phyloP scores from a whole-genome alignment of 2,329 filamentous ascomycete species.

The Nothopassalora personata region DNA sequence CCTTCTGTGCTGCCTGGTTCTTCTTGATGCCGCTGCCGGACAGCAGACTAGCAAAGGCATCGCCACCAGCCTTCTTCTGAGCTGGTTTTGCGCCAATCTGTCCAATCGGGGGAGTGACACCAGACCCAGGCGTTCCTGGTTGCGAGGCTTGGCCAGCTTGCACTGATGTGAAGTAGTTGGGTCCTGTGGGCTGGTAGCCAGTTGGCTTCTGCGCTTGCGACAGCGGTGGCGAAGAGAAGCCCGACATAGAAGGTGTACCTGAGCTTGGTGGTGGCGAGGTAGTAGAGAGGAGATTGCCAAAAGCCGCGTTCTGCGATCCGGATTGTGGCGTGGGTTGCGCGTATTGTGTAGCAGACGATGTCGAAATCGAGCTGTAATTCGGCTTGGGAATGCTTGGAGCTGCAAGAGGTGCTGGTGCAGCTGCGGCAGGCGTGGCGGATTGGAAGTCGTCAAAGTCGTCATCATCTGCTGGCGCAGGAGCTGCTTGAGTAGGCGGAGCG shows the following conservation, averaged over 20 bases:
- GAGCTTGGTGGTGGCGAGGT: constrained; percentile 63
- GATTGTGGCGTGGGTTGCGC: constrained; percentile 79
- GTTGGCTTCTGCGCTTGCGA: constrained; percentile 50
- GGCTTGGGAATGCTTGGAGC: constrained; percentile 32
- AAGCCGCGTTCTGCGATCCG: constrained; percentile 71
- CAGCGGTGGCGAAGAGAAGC: constrained; percentile 35
- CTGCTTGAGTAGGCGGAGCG: constrained; percentile 16
- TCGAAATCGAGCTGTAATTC: constrained; percentile 39
- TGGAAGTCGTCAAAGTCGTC: constrained; percentile 97
- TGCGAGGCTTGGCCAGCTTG: constrained; percentile 33
- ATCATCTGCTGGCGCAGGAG: constrained; percentile 38
- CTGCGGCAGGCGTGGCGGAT: constrained; percentile 63
- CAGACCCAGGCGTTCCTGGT: constrained; percentile 39
- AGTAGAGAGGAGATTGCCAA: constrained; percentile 77
- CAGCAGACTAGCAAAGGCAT: constrained; percentile 88
- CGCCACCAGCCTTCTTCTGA: constrained; percentile 54
- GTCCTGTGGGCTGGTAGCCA: constrained; percentile 69
- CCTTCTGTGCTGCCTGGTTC: constrained; percentile 57
- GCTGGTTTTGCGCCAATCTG: constrained; percentile 36
- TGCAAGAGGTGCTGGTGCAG: constrained; percentile 41
- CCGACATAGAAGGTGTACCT: constrained; percentile 36
- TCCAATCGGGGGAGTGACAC: constrained; percentile 31
- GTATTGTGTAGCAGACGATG: constrained; percentile 61
- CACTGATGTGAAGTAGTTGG: constrained; percentile 94
- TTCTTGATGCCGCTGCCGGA: constrained; percentile 50